Evolutionary conservation across 257 asterid genomes (phyloP), one percentile per base, ranked within the genome.

Genomic region (Lavandula angustifolia): DNA sequence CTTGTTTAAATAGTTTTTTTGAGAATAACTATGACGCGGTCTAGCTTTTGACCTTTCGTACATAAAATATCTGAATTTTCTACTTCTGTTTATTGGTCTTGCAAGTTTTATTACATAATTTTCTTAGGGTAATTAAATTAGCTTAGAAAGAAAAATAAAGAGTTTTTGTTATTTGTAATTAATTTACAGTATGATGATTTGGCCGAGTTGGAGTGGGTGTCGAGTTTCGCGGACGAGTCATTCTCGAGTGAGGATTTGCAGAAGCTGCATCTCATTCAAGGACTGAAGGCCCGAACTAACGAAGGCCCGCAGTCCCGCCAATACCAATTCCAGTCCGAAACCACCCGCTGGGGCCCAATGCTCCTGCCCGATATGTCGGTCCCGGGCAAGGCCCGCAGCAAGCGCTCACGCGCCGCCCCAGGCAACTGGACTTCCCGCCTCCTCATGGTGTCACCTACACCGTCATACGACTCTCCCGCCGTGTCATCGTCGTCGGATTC

Each of bases 341-440:
- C 77, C 57, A 32, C 75, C 62, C 73, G 71, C 0, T 67, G 71
- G 18, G 47, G 62, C 59, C 69, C 79, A 22, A 22, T 22, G 27
- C 27, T 22, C 27, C 27, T 22, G 27, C 27, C 27, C 27, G 27
- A 22, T 2, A 22, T 22, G 27, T 22, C 27, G 0, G 92, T 86
- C 12, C 94, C 97, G 0, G 97, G 82, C 17, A 89, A 87, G 75
- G 92, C 97, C 57, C 95, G 97, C 2, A 87, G 95, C 87, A 90
- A 90, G 71, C 86, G 97, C 14, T 81, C 96, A 3, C 97, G 97
- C 33, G 85, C 88, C 64, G 84, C 90, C 37, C 91, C 97, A 0
- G 84, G 83, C 46, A 85, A 84, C 64, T 87, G 97, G 97, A 74
- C 92, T 0, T 83, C 97, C n/a, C 88, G 95, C 58, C 86, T 85